These are phyloP conservation scores for Colletotrichum australisinense DNA, from an alignment of 2,329 filamentous ascomycete species.

Conservation along the genomic window DNA sequence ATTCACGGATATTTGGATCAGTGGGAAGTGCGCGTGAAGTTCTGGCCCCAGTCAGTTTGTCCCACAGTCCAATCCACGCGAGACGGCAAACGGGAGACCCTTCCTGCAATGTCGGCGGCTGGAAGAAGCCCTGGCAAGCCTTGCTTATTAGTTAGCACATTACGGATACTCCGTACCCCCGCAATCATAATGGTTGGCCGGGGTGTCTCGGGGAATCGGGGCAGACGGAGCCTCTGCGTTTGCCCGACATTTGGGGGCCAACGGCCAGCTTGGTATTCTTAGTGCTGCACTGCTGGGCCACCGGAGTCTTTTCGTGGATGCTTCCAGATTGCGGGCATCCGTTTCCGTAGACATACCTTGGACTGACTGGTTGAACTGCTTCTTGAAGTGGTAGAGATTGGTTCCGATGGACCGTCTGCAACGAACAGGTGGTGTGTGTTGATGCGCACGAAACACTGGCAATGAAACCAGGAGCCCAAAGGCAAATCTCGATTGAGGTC, in stretches of 20 bases:
- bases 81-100: constrained; percentile 5
- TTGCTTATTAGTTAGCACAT: no score
- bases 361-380: neutral
- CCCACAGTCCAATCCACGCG: neutral
- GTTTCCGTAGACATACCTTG: neutral
- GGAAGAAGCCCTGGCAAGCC: neutral
- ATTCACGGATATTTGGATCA: neutral
- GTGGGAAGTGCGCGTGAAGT: no score
- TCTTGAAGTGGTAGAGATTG: neutral
- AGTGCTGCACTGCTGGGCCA: neutral
- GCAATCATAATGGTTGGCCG: constrained; percentile 12
- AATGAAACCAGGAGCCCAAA: constrained; percentile 18
- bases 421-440: constrained; percentile 13
- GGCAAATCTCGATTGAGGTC: neutral
- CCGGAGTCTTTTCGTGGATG: constrained; percentile 32
- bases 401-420: neutral
- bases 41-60: neutral
- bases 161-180: neutral
- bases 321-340: neutral
- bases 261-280: neutral
- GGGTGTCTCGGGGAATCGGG: constrained; percentile 1
- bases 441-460: constrained; percentile 15
- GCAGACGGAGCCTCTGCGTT: constrained; percentile 15
- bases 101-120: neutral
- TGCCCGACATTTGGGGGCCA: neutral